These are phyloP conservation scores for Mortierella antarctica DNA, from an alignment of 192 early-diverging fungal genomes.

Conservation along the genomic window DNA sequence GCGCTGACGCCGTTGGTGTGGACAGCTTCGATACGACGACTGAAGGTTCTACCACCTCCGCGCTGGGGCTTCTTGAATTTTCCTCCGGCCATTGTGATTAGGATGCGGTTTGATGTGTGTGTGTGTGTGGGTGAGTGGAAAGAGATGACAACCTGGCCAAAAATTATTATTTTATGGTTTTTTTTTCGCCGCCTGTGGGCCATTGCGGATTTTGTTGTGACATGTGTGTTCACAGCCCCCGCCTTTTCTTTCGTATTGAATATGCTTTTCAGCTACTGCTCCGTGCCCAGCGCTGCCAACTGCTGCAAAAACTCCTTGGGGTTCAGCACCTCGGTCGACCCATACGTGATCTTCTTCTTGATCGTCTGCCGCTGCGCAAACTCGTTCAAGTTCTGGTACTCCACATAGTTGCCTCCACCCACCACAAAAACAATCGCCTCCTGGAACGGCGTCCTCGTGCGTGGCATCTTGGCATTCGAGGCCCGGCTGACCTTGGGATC, in stretches of 20 bases:
- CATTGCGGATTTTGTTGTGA: background rate
- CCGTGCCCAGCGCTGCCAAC: slow-evolving; percentile 73
- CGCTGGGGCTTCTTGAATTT: slow-evolving; percentile 56
- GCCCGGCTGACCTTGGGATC: slow-evolving; percentile 82
- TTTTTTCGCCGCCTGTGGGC: background rate
- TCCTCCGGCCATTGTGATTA: slow-evolving; percentile 46
- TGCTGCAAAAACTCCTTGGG: slow-evolving; percentile 85
- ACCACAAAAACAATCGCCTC: slow-evolving; percentile 98
- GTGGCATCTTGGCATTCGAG: slow-evolving; percentile 62
- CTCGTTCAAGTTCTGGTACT: slow-evolving; percentile 97
- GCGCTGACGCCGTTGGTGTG: slow-evolving; percentile 29
- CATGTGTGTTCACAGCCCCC: background rate
- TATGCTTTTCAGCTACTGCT: slow-evolving; percentile 12
- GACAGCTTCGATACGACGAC: slow-evolving; percentile 53
- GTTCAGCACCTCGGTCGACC: slow-evolving; percentile 90
- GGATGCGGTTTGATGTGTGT: slow-evolving; percentile 1
- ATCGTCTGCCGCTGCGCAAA: slow-evolving; percentile 70
- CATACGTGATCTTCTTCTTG: slow-evolving; percentile 91
- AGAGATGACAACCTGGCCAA: background rate
- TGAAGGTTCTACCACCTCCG: slow-evolving; percentile 52
- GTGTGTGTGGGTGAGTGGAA: background rate
- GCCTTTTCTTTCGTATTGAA: background rate
- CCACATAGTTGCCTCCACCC: slow-evolving; percentile 98
- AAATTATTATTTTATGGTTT: background rate
- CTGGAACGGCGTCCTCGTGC: slow-evolving; percentile 69